Evolutionary conservation across 2,329 filamentous ascomycete genomes (phyloP).

Genomic region (Didymella segeticola): DNA sequence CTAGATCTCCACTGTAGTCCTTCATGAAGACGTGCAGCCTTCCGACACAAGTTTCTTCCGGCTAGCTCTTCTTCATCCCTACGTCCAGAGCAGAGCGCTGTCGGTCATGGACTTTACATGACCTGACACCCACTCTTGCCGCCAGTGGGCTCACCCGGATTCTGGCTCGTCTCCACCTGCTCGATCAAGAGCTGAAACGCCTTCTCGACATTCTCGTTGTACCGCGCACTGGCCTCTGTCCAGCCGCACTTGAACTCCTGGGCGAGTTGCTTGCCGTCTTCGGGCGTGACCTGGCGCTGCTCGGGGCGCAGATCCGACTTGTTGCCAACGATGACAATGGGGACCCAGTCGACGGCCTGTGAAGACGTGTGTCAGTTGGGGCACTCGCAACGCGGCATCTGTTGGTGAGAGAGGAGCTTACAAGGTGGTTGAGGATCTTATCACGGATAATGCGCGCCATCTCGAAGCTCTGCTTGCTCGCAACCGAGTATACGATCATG

Average conservation of each 20-base stretch:
- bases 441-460: slow-evolving; percentile 96
- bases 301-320: slow-evolving; percentile 94
- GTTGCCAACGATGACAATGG: slow-evolving; percentile 94
- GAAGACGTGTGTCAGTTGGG: background rate
- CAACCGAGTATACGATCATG: slow-evolving; percentile 98
- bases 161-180: slow-evolving; percentile 93
- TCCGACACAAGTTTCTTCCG: slow-evolving; percentile 4
- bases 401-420: slow-evolving; percentile 56
- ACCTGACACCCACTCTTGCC: slow-evolving; percentile 73
- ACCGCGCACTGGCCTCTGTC: slow-evolving; percentile 92
- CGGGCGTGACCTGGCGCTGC: slow-evolving; percentile 85
- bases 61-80: background rate
- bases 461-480: slow-evolving; percentile 91
- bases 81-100: slow-evolving; percentile 3
- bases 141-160: slow-evolving; percentile 81
- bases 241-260: slow-evolving; percentile 91
- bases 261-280: slow-evolving; percentile 83
- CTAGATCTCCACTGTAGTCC: slow-evolving; percentile 14
- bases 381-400: background rate
- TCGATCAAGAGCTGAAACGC: slow-evolving; percentile 94
- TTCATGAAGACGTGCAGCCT: slow-evolving; percentile 4
- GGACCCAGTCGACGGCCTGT: slow-evolving; percentile 89
- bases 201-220: slow-evolving; percentile 91
- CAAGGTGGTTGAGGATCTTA: slow-evolving; percentile 95
- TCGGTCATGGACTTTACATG: slow-evolving; percentile 68